phyloP scores from a whole-genome alignment of 2,329 filamentous ascomycete species.

The Aureobasidium sp. region DNA sequence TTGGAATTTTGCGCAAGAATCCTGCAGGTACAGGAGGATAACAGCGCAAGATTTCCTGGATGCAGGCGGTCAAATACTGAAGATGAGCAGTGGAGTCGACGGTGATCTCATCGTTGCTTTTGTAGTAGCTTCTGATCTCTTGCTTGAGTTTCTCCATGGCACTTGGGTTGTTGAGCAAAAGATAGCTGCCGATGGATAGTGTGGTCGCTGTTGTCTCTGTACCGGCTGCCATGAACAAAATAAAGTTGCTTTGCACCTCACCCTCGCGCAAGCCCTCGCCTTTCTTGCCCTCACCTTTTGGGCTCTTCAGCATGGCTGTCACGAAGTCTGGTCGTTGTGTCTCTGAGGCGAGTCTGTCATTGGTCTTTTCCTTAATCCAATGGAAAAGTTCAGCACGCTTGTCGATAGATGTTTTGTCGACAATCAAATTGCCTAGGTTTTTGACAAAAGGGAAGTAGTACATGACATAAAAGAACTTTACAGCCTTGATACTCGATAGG shows the following conservation, averaged over 20 bases:
- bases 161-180: constrained; percentile 32
- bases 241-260: background rate
- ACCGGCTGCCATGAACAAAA: constrained; percentile 27
- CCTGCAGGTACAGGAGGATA: constrained; percentile 37
- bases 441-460: constrained; percentile 19
- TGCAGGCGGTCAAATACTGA: constrained; percentile 35
- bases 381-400: constrained; percentile 18
- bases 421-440: constrained; percentile 13
- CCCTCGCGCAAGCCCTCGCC: background rate
- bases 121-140: constrained; percentile 36
- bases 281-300: constrained; percentile 18
- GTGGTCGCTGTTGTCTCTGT: constrained; percentile 45
- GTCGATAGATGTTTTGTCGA: constrained; percentile 15
- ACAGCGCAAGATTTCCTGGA: constrained; percentile 38
- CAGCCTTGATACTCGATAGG: constrained; percentile 19
- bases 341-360: constrained; percentile 21
- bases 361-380: constrained; percentile 19
- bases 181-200: constrained; percentile 32
- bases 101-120: constrained; percentile 20
- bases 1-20: constrained; percentile 21
- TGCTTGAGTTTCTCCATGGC: constrained; percentile 29
- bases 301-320: constrained; percentile 15
- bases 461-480: constrained; percentile 21
- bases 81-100: constrained; percentile 17
- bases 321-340: constrained; percentile 21